A percentile compares a stretch with the other conserved stretches of the same genome.
phyloP scores from a whole-genome alignment of 2,329 filamentous ascomycete genomes.

The Aspergillus latus region DNA sequence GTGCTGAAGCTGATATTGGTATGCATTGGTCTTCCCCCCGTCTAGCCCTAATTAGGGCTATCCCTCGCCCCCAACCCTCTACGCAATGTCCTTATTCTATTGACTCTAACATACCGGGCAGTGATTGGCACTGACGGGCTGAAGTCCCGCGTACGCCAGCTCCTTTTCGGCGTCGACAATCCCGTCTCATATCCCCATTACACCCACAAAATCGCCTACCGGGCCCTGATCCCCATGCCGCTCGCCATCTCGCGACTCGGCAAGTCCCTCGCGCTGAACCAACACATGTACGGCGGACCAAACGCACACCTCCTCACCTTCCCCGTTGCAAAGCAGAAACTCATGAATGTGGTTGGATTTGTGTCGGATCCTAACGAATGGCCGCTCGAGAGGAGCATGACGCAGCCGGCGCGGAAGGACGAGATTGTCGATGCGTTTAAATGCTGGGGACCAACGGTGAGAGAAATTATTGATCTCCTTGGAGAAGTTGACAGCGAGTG shows the following conservation, averaged over 20 bases:
- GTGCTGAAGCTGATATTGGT: constrained; percentile 43
- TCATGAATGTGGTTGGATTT: constrained; percentile 30
- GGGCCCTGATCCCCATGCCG: constrained; percentile 61
- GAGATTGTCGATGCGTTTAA: constrained; percentile 10
- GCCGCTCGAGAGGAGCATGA: constrained; percentile 15
- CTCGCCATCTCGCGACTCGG: constrained; percentile 52
- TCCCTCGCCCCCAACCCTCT: background rate
- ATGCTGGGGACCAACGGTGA: constrained; percentile 47
- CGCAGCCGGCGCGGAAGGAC: constrained; percentile 19
- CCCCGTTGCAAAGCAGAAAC: constrained; percentile 23
- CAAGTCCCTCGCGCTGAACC: constrained; percentile 49
- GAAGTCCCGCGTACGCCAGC: constrained; percentile 54
- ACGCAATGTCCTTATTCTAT: no score
- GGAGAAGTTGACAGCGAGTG: constrained; percentile 36
- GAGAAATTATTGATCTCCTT: constrained; percentile 39
- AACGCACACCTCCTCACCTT: constrained; percentile 62
- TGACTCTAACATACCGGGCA: background rate
- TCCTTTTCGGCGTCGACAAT: constrained; percentile 52
- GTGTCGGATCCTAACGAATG: constrained; percentile 22
- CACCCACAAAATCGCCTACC: constrained; percentile 61
- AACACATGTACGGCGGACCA: constrained; percentile 59
- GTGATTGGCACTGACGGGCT: constrained; percentile 65
- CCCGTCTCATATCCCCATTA: constrained; percentile 52
- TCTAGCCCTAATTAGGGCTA: background rate
- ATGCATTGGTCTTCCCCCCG: background rate